phyloP scores from a whole-genome alignment of 129 eudicot species.

The Saposhnikovia divaricata region DNA sequence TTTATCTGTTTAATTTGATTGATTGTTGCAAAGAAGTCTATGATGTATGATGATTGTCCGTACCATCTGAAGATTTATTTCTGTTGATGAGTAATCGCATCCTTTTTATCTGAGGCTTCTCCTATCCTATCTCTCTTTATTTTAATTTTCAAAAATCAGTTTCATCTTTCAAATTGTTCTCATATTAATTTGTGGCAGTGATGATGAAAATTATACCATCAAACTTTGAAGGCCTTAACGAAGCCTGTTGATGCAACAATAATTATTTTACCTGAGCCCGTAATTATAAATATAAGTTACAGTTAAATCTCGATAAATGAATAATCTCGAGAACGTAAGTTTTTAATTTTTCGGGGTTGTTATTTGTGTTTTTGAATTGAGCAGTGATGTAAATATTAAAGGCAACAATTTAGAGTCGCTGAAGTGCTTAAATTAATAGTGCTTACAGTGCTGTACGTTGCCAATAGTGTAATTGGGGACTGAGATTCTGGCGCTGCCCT shows the following conservation, averaged over 20 bases:
- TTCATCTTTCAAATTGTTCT: no score
- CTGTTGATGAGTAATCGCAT: slow-evolving; percentile 8
- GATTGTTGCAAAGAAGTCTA: neutral
- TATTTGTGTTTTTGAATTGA: no score
- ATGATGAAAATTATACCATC: slow-evolving; percentile 50
- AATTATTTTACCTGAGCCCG: slow-evolving; percentile 29
- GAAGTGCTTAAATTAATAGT: slow-evolving; percentile 27
- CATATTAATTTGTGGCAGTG: slow-evolving; percentile 19
- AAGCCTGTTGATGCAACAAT: slow-evolving; percentile 36
- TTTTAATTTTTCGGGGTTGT: no score
- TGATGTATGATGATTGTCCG: slow-evolving; percentile 35
- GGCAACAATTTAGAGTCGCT: slow-evolving; percentile 75
- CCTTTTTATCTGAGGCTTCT: slow-evolving; percentile 23
- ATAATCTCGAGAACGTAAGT: no score
- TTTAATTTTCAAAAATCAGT: no score
- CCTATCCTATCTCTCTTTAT: neutral
- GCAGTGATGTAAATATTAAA: neutral
- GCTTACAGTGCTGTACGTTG: slow-evolving; percentile 57
- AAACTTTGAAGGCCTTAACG: slow-evolving; percentile 45
- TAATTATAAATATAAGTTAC: no score
- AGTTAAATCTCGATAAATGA: no score
- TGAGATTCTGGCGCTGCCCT: slow-evolving; percentile 50
- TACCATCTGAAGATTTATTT: slow-evolving; percentile 32
- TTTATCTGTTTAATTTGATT: neutral
- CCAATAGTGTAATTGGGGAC: slow-evolving; percentile 26